Evolutionary conservation across 345 rosid species (phyloP).

Genomic region (Linum trigynum): DNA sequence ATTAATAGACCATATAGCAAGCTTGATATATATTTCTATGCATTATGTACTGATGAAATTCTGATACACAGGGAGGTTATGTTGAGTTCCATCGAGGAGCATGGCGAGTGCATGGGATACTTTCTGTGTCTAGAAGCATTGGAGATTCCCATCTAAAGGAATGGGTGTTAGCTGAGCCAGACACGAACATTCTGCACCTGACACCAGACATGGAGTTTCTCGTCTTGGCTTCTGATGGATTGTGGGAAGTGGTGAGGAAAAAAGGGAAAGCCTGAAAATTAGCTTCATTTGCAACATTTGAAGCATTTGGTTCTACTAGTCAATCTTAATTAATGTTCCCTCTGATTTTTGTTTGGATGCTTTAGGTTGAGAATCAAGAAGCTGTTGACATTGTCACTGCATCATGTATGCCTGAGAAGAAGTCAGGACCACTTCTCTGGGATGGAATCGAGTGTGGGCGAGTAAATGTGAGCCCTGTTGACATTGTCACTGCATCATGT

Average conservation of each 20-base stretch:
- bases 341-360: neutral
- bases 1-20: no score
- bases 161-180: slow-evolving; percentile 78
- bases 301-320: neutral
- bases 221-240: slow-evolving; percentile 75
- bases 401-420: slow-evolving; percentile 28
- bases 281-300: no score
- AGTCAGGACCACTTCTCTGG: slow-evolving; percentile 15
- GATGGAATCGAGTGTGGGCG: slow-evolving; percentile 26
- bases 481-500: slow-evolving; percentile 19
- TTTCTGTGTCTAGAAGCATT: slow-evolving; percentile 67
- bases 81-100: slow-evolving; percentile 66
- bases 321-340: neutral
- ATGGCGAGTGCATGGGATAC: slow-evolving; percentile 78
- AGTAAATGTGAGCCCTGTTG: slow-evolving; percentile 48
- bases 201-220: slow-evolving; percentile 64
- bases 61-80: slow-evolving; percentile 48
- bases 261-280: neutral
- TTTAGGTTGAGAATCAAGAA: slow-evolving; percentile 66
- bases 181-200: slow-evolving; percentile 35
- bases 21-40: neutral
- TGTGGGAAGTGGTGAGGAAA: slow-evolving; percentile 54
- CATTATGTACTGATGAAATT: neutral
- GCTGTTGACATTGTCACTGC: slow-evolving; percentile 41
- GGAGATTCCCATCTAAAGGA: slow-evolving; percentile 79